Percentiles rank a stretch among this genome's conserved stretches.
Conservation (phyloP, 2,329 filamentous ascomycete genomes). For the Escovopsis sp. region DNA sequence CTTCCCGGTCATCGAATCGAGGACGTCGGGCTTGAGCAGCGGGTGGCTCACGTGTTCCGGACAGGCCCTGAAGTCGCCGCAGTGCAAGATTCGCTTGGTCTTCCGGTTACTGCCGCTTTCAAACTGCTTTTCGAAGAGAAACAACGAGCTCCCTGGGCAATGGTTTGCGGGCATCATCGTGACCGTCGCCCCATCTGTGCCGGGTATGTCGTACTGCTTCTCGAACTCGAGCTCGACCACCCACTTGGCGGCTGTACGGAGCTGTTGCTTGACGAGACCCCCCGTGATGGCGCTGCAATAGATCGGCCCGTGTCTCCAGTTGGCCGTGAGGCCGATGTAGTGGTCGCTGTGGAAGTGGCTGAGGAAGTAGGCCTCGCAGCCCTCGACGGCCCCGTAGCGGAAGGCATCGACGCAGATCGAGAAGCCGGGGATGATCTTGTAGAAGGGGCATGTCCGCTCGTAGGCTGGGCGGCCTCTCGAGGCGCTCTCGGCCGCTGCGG, state of each 20-base stretch:
- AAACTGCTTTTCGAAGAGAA: slow-evolving; percentile 71
- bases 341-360: slow-evolving; percentile 98
- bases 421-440: slow-evolving; percentile 92
- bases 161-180: slow-evolving; percentile 97
- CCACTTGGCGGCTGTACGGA: slow-evolving; percentile 75
- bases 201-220: slow-evolving; percentile 59
- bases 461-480: slow-evolving; percentile 76
- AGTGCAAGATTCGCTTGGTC: slow-evolving; percentile 74
- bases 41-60: slow-evolving; percentile 72
- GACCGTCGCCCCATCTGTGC: slow-evolving; percentile 68
- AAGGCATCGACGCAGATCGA: slow-evolving; percentile 93
- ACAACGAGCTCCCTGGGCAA: slow-evolving; percentile 87
- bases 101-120: slow-evolving; percentile 44
- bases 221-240: slow-evolving; percentile 80
- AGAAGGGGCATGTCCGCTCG: slow-evolving; percentile 87
- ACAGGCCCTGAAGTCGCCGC: slow-evolving; percentile 89
- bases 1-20: slow-evolving; percentile 58
- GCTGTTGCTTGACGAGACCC: slow-evolving; percentile 73
- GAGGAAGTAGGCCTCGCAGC: slow-evolving; percentile 87
- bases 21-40: slow-evolving; percentile 58
- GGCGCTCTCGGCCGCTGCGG: slow-evolving; percentile 63
- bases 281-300: slow-evolving; percentile 91
- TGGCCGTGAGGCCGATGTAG: slow-evolving; percentile 78
- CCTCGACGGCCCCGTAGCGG: slow-evolving; percentile 82
- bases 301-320: slow-evolving; percentile 86